A percentile compares a stretch with the other conserved stretches of the same genome.
Conservation (phyloP, 805 yeast species). For the Myxozyma kluyveri region DNA sequence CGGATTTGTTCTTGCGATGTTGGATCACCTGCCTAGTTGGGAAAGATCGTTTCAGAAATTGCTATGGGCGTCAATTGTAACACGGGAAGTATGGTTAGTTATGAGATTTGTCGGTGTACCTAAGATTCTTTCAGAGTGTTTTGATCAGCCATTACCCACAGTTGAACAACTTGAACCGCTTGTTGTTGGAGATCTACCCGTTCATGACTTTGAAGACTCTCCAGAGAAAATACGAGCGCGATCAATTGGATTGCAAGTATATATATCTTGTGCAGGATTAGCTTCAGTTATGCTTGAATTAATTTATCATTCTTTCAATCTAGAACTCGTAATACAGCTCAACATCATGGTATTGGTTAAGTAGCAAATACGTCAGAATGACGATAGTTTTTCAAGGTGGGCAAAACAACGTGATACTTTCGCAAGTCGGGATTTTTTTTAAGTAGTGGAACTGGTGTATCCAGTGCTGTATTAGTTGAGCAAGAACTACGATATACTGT, state of each 20-base stretch:
- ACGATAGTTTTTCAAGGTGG: neutral
- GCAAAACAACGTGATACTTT: neutral
- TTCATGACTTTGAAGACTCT: too few relatives aligned
- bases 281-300: constrained; percentile 11
- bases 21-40: too few relatives aligned
- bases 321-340: neutral
- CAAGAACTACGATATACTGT: too few relatives aligned
- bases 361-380: constrained; percentile 5
- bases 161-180: constrained; percentile 10
- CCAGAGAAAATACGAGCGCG: neutral
- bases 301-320: constrained; percentile 11
- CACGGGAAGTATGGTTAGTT: constrained; percentile 79
- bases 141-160: constrained; percentile 13
- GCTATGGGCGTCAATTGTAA: constrained; percentile 88
- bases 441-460: neutral
- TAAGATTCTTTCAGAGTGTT: constrained; percentile 11
- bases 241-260: constrained; percentile 1
- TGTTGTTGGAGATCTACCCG: neutral
- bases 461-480: neutral
- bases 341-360: neutral
- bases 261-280: constrained; percentile 4
- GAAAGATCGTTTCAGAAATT: constrained; percentile 83
- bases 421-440: neutral
- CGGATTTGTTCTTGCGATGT: too few relatives aligned
- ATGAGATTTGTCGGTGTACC: constrained; percentile 19